These are phyloP conservation scores for Filosporella fistucella DNA, from an alignment of 495 filamentous ascomycete genomes.

Conservation along the genomic window DNA sequence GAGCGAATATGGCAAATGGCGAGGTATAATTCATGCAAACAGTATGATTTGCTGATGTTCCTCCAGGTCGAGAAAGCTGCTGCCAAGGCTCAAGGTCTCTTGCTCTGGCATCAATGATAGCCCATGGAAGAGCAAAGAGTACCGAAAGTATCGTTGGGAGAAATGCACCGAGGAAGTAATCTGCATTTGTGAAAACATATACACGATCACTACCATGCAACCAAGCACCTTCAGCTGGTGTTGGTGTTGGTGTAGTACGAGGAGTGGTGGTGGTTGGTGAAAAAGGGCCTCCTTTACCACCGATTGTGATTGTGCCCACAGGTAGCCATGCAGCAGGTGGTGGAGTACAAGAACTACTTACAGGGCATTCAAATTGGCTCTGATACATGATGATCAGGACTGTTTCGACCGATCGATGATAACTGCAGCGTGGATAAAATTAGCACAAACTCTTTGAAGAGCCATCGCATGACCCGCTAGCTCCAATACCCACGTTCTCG, in stretches of 20 bases:
- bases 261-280: neutral
- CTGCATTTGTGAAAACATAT: constrained; percentile 1
- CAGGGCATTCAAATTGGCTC: no score
- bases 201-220: neutral
- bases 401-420: no score
- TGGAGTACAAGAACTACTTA: no score
- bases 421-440: no score
- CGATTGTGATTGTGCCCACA: no score
- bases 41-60: neutral
- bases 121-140: constrained; percentile 1
- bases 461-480: no score
- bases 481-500: no score
- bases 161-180: constrained; percentile 4
- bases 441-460: no score
- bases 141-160: constrained; percentile 2
- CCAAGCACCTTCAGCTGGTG: neutral
- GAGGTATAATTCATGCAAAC: neutral
- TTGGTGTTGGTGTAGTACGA: neutral
- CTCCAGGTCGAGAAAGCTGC: neutral
- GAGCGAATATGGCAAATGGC: neutral
- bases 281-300: no score
- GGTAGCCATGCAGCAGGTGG: no score
- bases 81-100: neutral
- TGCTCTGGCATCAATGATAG: neutral
- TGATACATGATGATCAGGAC: no score